Base-by-base conservation (phyloP, 2,329 filamentous ascomycete genomes). In the Fusarium oligoseptatum region DNA sequence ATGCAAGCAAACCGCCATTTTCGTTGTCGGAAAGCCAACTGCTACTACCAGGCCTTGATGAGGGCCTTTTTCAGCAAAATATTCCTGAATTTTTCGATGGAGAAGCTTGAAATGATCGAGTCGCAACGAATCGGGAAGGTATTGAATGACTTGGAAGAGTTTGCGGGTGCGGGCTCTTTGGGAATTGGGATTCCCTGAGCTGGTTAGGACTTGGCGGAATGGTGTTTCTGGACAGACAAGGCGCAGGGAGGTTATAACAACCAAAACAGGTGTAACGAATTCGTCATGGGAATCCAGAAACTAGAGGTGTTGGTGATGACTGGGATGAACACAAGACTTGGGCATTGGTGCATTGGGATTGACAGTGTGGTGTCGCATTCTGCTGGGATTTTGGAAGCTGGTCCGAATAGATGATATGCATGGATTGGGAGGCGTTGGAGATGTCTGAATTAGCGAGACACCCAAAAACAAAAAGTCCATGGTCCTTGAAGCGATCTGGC, bases 111-210 rank as follows among this genome's bases (percentile, higher is more conserved):
- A 17, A 15, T 20, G 4, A 45, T 79, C 7, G 73, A 75, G 48
- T 70, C 67, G 15, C 70, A 66, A 29, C 70, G 78, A 17, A 76
- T 80, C 5, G 71, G 70, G 24, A 60, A 62, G 36, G 67, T 78
- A 11, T 57, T 80, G 43, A 78, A 76, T 58, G 77, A 80, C 60
- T 29, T 80, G 39, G 72, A 74, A 56, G 76, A 75, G 24, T 79
- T 80, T 55, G 73, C 78, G 1, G 76, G 78, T 1, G 69, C 68
- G 2, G 78, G 72, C 7, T 68, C 45, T 3, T 57, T 77, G 41
- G 73, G 71, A 60, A 22, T 11, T 63, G 62, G 14, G 24, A 52
- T 27, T 64, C 15, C 17, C 24, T 32, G 45, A 69, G 43, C 39
- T 52, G 66, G 14, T 11, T 60, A 20, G 67, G 52, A 36, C 52